Evolutionary conservation across 306 rosid genomes (phyloP).

Genomic region (Prunus dulcis): DNA sequence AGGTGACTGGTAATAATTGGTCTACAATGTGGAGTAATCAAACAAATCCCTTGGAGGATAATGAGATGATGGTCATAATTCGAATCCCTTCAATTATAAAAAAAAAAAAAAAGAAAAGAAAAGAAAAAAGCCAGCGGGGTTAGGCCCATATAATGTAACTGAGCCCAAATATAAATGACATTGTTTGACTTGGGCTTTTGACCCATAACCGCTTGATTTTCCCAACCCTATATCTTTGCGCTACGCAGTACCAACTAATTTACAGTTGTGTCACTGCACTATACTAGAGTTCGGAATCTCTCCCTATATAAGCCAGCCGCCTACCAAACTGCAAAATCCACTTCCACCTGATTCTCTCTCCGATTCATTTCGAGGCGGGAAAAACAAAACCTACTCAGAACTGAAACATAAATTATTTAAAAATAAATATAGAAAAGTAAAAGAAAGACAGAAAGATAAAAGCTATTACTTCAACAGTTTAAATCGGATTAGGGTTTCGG

Average conservation of each 20-base stretch:
- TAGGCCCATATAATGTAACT: neutral
- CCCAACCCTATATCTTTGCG: neutral
- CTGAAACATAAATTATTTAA: neutral
- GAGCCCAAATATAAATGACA: neutral
- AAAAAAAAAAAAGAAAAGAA: too few species aligned
- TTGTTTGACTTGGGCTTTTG: too few species aligned
- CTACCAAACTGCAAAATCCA: neutral
- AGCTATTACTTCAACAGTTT: neutral
- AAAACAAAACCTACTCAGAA: neutral
- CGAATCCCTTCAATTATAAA: too few species aligned
- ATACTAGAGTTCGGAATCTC: neutral
- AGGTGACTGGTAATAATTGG: too few species aligned
- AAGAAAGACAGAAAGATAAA: neutral
- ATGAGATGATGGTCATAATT: too few species aligned
- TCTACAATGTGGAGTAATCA: too few species aligned
- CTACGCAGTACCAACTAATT: neutral
- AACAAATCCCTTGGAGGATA: too few species aligned
- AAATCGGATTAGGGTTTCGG: conserved; percentile 4
- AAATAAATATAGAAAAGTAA: neutral
- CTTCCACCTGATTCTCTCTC: neutral
- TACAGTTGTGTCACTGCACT: neutral
- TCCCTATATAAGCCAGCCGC: neutral
- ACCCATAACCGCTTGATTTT: neutral
- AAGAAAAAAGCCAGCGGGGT: too few species aligned
- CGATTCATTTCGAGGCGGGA: conserved; percentile 17